phyloP scores from a whole-genome alignment of 2,329 filamentous ascomycete species.

The Aureobasidium sp. region DNA sequence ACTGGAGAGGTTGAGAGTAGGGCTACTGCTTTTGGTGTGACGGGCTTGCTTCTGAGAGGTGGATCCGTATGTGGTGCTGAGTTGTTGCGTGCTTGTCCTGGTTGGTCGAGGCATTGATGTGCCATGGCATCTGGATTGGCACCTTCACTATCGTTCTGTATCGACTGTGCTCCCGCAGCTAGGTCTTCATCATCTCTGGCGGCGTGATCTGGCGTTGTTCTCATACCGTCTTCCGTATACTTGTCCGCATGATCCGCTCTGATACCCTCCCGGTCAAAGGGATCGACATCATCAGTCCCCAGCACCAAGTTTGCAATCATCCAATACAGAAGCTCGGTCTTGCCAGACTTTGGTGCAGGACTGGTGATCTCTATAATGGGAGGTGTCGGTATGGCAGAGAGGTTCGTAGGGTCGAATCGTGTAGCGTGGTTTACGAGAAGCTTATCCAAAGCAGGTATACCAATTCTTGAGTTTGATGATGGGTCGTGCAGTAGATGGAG shows the following conservation, averaged over 20 bases:
- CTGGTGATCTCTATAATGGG: constrained; percentile 50
- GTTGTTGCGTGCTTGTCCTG: background rate
- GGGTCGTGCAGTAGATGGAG: background rate
- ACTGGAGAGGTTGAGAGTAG: constrained; percentile 48
- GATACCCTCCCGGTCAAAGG: no score
- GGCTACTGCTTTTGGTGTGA: constrained; percentile 42
- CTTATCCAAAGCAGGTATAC: constrained; percentile 41
- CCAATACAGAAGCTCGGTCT: constrained; percentile 53
- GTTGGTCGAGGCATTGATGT: background rate
- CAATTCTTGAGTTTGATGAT: constrained; percentile 31
- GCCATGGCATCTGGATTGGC: no score
- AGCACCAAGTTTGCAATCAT: constrained; percentile 46
- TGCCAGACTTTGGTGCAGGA: constrained; percentile 45
- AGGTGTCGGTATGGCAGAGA: constrained; percentile 17
- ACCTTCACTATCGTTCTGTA: background rate
- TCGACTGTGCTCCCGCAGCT: no score
- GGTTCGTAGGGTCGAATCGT: constrained; percentile 13
- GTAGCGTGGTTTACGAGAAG: constrained; percentile 23
- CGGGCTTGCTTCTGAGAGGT: background rate
- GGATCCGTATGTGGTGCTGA: background rate
- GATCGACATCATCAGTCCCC: background rate
- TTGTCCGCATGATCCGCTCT: background rate
- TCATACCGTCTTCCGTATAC: background rate
- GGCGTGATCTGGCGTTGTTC: background rate
- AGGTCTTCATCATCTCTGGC: no score